phyloP scores from a whole-genome alignment of 2,329 filamentous ascomycete species.

The Furcasterigmium sp. region DNA sequence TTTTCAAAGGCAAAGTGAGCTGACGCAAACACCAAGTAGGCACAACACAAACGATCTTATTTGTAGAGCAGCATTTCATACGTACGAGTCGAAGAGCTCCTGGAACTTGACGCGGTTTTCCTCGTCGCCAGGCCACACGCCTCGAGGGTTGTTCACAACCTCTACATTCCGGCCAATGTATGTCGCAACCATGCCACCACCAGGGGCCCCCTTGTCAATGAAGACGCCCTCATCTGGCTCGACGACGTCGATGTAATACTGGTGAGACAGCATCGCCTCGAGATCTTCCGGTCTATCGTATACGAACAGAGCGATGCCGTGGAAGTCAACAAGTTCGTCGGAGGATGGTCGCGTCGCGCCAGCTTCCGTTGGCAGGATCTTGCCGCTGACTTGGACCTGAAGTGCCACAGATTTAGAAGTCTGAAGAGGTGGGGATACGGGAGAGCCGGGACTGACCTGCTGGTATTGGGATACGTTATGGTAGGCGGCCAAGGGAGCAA shows the following conservation, averaged over 20 bases:
- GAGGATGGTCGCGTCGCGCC: constrained; percentile 13
- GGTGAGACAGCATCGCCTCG: constrained; percentile 18
- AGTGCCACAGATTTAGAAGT: not conserved
- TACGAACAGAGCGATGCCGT: constrained; percentile 23
- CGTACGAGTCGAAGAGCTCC: constrained; percentile 15
- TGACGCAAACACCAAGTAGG: too few relatives aligned
- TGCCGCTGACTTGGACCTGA: constrained; percentile 19
- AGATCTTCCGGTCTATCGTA: constrained; percentile 16
- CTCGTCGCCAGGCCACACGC: constrained; percentile 17
- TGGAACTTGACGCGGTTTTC: constrained; percentile 13
- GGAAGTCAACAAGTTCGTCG: constrained; percentile 17
- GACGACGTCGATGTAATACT: constrained; percentile 20
- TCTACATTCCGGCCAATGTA: constrained; percentile 19
- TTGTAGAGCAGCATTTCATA: not conserved
- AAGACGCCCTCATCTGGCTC: constrained; percentile 22
- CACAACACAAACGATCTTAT: too few relatives aligned
- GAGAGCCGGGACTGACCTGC: constrained; percentile 15
- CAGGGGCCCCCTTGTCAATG: constrained; percentile 20
- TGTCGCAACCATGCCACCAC: constrained; percentile 19
- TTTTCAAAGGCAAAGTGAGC: too few relatives aligned
- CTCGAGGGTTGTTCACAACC: constrained; percentile 14
- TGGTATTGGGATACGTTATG: constrained; percentile 22
- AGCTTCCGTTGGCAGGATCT: constrained; percentile 16
- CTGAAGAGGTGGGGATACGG: not conserved
- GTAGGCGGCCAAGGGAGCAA: constrained; percentile 17